These are phyloP conservation scores for Termitomyces heimii DNA, from an alignment of 768 basidiomycete species.

Conservation along the genomic window DNA sequence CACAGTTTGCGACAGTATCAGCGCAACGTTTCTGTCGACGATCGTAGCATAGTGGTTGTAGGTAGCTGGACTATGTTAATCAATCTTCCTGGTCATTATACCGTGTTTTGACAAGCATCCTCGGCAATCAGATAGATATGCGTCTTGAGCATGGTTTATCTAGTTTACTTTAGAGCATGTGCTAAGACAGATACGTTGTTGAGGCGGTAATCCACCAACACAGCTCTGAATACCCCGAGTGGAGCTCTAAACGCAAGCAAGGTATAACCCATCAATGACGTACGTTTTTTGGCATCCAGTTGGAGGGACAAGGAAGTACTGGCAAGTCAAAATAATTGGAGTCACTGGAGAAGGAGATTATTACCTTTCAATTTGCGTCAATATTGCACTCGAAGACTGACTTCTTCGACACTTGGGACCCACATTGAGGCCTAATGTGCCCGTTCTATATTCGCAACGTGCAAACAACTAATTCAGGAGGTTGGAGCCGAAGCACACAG, in stretches of 20 bases:
- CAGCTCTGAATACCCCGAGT: neutral
- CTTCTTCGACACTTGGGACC: neutral
- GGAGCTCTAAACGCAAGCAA: neutral
- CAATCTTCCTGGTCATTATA: neutral
- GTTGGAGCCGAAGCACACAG: neutral
- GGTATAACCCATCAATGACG: neutral
- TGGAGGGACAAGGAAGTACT: too few species aligned
- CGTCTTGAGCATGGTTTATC: too few species aligned
- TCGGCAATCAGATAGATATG: too few species aligned
- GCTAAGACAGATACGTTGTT: too few species aligned
- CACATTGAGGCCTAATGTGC: neutral
- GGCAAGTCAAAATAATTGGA: constrained; percentile 8
- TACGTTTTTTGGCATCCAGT: neutral
- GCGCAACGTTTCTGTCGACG: neutral
- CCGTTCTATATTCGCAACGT: neutral
- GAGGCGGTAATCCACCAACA: neutral
- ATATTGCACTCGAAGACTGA: neutral
- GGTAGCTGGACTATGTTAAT: neutral
- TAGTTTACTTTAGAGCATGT: too few species aligned
- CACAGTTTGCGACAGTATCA: neutral
- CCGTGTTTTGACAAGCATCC: too few species aligned
- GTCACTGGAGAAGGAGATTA: too few species aligned
- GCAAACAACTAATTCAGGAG: neutral
- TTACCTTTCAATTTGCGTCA: too few species aligned
- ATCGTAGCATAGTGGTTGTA: neutral